Evolutionary conservation across 73 alveolate genomes (phyloP).

Genomic region (Uronychia setigera): DNA sequence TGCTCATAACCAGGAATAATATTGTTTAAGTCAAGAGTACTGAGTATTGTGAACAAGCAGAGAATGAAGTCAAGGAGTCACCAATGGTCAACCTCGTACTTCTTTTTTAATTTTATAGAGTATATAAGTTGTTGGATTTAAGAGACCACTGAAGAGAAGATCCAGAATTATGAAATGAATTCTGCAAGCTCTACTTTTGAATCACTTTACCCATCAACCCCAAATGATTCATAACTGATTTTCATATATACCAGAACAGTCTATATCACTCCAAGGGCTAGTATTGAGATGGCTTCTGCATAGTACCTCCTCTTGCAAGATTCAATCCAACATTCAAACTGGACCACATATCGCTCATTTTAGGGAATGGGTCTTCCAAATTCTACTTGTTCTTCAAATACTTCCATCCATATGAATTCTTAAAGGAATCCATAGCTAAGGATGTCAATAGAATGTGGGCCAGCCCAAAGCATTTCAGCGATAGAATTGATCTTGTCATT

Average conservation of each 20-base stretch:
- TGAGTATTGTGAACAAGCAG: no score
- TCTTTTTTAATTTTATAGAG: conserved; percentile 2
- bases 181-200: no score
- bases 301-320: conserved; percentile 25
- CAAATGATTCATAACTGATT: no score
- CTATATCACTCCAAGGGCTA: conserved; percentile 15
- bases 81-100: conserved; percentile 27
- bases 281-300: conserved; percentile 29
- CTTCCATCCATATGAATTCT: conserved; percentile 11
- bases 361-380: neutral
- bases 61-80: conserved; percentile 10
- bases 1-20: no score
- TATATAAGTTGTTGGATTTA: conserved; percentile 7
- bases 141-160: conserved; percentile 6
- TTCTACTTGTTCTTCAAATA: conserved; percentile 25
- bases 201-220: no score
- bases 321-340: conserved; percentile 32
- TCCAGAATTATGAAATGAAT: no score
- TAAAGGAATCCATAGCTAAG: conserved; percentile 4
- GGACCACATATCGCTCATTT: conserved; percentile 3
- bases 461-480: conserved; percentile 40
- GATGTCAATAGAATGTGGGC: conserved; percentile 9
- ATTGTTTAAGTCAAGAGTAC: no score
- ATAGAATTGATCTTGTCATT: conserved; percentile 28
- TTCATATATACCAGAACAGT: no score